Conservation (phyloP, 495 filamentous ascomycete species). For the Penicillium cosmopolitanum region DNA sequence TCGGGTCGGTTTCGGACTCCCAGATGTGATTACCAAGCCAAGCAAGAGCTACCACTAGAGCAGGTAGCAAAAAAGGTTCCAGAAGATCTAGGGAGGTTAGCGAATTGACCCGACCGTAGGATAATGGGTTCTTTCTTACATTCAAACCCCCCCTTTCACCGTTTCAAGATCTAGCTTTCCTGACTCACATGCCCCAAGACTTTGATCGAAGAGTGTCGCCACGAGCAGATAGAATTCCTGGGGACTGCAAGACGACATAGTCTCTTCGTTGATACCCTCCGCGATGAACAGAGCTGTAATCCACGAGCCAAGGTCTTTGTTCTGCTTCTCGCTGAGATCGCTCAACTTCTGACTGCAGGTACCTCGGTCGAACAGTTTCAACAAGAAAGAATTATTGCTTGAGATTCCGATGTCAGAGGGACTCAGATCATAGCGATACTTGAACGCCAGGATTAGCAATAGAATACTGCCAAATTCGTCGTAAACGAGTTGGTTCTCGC, state of each 20-base stretch:
- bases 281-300: conserved; percentile 84
- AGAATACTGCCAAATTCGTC: conserved; percentile 94
- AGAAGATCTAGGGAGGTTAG: conserved; percentile 65
- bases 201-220: conserved; percentile 85
- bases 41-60: conserved; percentile 76
- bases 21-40: conserved; percentile 86
- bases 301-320: conserved; percentile 79
- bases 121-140: conserved; percentile 53
- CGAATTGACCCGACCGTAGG: neutral
- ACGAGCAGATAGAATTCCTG: conserved; percentile 95
- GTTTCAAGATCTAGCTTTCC: conserved; percentile 74
- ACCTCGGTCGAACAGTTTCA: conserved; percentile 72
- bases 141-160: conserved; percentile 86
- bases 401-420: conserved; percentile 67
- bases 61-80: conserved; percentile 87
- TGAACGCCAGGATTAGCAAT: conserved; percentile 78
- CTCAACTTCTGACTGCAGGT: conserved; percentile 63
- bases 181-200: conserved; percentile 72
- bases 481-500: conserved; percentile 94
- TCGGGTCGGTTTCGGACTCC: conserved; percentile 63
- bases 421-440: conserved; percentile 79
- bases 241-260: conserved; percentile 88
- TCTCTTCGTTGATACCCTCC: conserved; percentile 82
- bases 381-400: conserved; percentile 70
- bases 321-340: conserved; percentile 72